Evolutionary conservation across 306 rosid genomes (phyloP).

Genomic region (Lablab purpureus): DNA sequence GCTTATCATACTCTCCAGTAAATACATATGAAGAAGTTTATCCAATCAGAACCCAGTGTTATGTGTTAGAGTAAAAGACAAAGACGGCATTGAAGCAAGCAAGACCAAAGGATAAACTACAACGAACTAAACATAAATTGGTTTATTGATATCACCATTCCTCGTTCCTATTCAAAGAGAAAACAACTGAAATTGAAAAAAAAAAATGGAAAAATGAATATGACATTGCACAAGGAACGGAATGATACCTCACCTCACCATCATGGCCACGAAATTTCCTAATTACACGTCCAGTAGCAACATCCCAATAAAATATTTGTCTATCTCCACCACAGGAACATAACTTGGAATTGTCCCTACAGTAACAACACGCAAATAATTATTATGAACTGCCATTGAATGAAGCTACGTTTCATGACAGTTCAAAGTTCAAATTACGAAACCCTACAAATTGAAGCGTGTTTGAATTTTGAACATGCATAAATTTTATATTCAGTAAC

Average conservation of each 20-base stretch:
- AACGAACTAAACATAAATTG: neutral
- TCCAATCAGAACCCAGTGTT: neutral
- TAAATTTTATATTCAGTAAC: neutral
- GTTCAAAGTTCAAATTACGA: neutral
- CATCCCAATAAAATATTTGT: slow-evolving; percentile 91
- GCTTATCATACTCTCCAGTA: neutral
- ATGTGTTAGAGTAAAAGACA: neutral
- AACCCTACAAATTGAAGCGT: neutral
- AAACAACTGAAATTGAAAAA: too few relatives aligned
- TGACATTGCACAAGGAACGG: neutral
- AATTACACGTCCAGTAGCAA: slow-evolving; percentile 81
- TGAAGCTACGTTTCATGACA: neutral
- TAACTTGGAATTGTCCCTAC: slow-evolving; percentile 85
- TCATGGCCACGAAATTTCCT: slow-evolving; percentile 93
- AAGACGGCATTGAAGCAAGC: neutral
- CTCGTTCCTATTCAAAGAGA: neutral
- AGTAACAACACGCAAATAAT: slow-evolving; percentile 11
- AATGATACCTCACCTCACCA: slow-evolving; percentile 72
- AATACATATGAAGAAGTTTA: neutral
- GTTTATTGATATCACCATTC: neutral
- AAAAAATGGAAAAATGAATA: neutral
- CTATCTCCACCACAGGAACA: slow-evolving; percentile 92
- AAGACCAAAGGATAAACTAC: neutral
- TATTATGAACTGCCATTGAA: neutral
- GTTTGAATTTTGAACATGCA: slow-evolving; percentile 22